Conservation (phyloP, 495 filamentous ascomycete genomes). For the Talaromyces proteolyticus region DNA sequence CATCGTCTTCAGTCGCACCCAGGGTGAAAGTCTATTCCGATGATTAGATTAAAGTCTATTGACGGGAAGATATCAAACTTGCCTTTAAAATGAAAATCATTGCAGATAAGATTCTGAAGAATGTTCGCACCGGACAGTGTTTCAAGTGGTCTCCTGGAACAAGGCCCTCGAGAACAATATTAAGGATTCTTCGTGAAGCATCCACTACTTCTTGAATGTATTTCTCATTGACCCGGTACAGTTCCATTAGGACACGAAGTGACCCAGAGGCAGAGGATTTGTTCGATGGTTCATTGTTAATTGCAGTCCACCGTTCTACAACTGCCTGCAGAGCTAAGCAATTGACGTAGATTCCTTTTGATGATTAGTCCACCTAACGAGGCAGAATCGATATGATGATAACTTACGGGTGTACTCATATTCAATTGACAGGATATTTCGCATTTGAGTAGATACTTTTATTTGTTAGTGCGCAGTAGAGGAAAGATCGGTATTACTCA, state of each 20-base stretch:
- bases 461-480: conserved; percentile 15
- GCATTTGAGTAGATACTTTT: conserved; percentile 67
- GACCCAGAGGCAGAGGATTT: conserved; percentile 34
- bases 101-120: conserved; percentile 88
- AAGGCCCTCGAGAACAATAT: conserved; percentile 76
- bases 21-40: conserved; percentile 75
- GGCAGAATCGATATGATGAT: conserved; percentile 14
- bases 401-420: conserved; percentile 74
- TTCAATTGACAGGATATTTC: conserved; percentile 82
- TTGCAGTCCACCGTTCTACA: conserved; percentile 83
- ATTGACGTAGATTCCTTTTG: conserved; percentile 70
- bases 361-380: conserved; percentile 12
- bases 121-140: conserved; percentile 88
- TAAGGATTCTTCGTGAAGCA: conserved; percentile 75
- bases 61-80: conserved; percentile 6
- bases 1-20: conserved; percentile 84
- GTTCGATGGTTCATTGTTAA: conserved; percentile 47
- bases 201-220: conserved; percentile 88
- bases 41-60: background rate
- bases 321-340: conserved; percentile 91
- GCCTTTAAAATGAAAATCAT: conserved; percentile 90
- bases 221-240: conserved; percentile 54
- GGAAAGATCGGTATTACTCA: background rate
- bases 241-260: conserved; percentile 48
- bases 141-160: conserved; percentile 78